Base-by-base conservation (phyloP, 2,329 filamentous ascomycete species). In the Lithohypha guttulata region DNA sequence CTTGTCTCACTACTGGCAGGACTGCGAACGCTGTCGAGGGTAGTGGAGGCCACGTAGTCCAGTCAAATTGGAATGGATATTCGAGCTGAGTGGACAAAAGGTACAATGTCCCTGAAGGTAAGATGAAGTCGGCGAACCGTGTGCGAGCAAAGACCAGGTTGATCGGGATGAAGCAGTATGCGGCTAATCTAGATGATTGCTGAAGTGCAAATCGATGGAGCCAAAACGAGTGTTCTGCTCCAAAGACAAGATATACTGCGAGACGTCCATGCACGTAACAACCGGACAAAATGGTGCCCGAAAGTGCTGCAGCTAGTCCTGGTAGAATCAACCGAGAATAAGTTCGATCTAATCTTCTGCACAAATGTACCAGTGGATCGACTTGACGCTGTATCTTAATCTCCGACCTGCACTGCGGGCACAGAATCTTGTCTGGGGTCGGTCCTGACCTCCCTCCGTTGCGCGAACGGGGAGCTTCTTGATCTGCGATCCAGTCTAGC, bases 401-500 rank as follows among this genome's bases (percentile, higher is more conserved):
- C 49, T 77, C 72, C 2, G 77, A 73, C 58, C 93, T 91, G 71
- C 91, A 98, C 46, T 93, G 83, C 2, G 89, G 89, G 56, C 91
- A 98, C 39, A 75, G 66, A 47, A 95, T 76, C 45, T 78, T 77
- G 39, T 76, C 75, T 19, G 56, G 57, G 10, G 31, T 28, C 11
- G 32, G 32, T 3, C 39, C 31, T 17, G 54, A 53, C 14, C 57
- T 68, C 58, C 55, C 72, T 60, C 57, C 59, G 49, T 64, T 59
- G 48, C 65, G 55, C 13, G 71, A 62, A 25, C 64, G 70, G 2
- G 73, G 73, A 15, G 72, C 67, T 61, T 95, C 86, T 55, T 85
- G 75, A 55, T 94, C 85, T n/a, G 84, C 81, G 13, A 96, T 81
- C 87, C 87, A 98, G 53, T 85, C 81, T 26, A 96, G 69, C 49